These are phyloP conservation scores for Penicillium sp. DNA, from an alignment of 2,329 filamentous ascomycete genomes.

Conservation along the genomic window DNA sequence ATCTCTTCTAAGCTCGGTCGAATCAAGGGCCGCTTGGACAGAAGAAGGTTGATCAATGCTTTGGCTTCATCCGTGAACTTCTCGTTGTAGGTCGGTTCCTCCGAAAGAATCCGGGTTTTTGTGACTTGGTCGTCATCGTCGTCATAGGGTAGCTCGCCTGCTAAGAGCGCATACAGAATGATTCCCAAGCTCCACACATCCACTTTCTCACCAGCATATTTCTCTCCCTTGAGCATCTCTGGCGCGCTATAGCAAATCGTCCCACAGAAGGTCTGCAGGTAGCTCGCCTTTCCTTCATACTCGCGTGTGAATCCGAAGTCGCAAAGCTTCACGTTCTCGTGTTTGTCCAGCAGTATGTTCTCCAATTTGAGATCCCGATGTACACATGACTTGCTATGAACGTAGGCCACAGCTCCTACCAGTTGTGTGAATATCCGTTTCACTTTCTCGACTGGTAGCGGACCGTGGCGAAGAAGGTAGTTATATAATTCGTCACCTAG, in stretches of 20 bases:
- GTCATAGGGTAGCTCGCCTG: conserved; percentile 85
- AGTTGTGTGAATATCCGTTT: conserved; percentile 96
- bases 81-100: conserved; percentile 82
- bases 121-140: conserved; percentile 91
- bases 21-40: conserved; percentile 85
- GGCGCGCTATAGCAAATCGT: conserved; percentile 97
- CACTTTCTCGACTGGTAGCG: conserved; percentile 78
- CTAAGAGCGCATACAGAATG: conserved; percentile 79
- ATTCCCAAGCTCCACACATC: conserved; percentile 98
- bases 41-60: conserved; percentile 70
- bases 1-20: conserved; percentile 82
- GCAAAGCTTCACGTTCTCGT: conserved; percentile 95
- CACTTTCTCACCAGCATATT: conserved; percentile 96
- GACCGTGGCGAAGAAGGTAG: conserved; percentile 83
- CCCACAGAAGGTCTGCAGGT: conserved; percentile 95
- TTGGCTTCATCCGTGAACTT: conserved; percentile 75
- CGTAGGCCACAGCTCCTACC: conserved; percentile 90
- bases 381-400: conserved; percentile 91
- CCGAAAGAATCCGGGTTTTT: conserved; percentile 76
- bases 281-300: conserved; percentile 91
- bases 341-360: conserved; percentile 91
- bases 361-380: conserved; percentile 96
- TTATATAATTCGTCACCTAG: conserved; percentile 95
- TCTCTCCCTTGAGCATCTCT: conserved; percentile 97
- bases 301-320: conserved; percentile 98